These are phyloP conservation scores for Phanerochaete carnosa DNA, from an alignment of 768 basidiomycete genomes.

Conservation along the genomic window DNA sequence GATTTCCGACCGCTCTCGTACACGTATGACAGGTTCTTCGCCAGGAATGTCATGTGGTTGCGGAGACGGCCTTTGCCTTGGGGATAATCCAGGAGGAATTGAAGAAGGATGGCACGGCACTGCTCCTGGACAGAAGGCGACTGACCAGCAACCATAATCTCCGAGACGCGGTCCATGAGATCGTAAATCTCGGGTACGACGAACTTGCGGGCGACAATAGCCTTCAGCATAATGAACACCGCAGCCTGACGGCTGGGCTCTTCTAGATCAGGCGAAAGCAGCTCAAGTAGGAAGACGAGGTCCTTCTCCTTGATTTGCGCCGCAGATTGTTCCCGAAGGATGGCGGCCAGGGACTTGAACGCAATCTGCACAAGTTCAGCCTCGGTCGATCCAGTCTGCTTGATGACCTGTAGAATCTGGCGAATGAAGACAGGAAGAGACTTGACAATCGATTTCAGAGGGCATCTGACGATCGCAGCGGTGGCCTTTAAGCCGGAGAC, in stretches of 20 bases:
- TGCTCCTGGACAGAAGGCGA: slow-evolving; percentile 88
- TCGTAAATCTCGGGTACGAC: slow-evolving; percentile 97
- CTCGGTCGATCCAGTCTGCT: slow-evolving; percentile 80
- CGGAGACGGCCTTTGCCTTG: slow-evolving; percentile 90
- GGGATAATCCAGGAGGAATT: slow-evolving; percentile 96
- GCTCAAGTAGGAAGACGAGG: slow-evolving; percentile 79
- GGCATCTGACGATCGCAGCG: slow-evolving; percentile 79
- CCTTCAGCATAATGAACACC: slow-evolving; percentile 84
- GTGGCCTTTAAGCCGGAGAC: slow-evolving; percentile 74
- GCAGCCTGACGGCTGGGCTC: slow-evolving; percentile 82
- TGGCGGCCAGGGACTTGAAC: slow-evolving; percentile 78
- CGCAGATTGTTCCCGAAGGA: slow-evolving; percentile 85
- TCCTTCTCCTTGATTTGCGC: slow-evolving; percentile 88
- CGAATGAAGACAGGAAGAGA: slow-evolving; percentile 80
- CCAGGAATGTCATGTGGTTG: slow-evolving; percentile 86
- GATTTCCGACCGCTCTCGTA: slow-evolving; percentile 89
- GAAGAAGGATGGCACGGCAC: slow-evolving; percentile 83
- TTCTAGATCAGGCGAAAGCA: slow-evolving; percentile 87
- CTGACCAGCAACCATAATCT: slow-evolving; percentile 92
- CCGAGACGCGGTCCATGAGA: slow-evolving; percentile 88
- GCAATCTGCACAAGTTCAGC: slow-evolving; percentile 88
- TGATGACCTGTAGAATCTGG: slow-evolving; percentile 82
- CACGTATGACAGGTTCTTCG: slow-evolving; percentile 87
- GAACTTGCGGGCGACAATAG: slow-evolving; percentile 87
- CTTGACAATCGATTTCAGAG: slow-evolving; percentile 68